Conservation (phyloP, 2,329 filamentous ascomycete species). For the Colletotrichum salicis region DNA sequence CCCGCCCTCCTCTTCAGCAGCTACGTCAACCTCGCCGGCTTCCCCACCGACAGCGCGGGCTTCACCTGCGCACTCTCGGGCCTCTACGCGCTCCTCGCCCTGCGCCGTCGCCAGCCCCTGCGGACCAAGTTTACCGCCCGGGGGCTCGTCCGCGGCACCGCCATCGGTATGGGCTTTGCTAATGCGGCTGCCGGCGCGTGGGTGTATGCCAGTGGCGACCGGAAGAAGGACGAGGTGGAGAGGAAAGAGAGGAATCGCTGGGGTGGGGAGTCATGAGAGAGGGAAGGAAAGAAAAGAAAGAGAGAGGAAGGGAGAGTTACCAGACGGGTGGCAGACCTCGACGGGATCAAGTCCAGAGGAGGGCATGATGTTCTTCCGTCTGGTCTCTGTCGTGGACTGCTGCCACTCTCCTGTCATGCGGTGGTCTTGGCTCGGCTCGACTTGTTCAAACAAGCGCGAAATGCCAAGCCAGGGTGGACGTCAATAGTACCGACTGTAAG, state of each 20-base stretch:
- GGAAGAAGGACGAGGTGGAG: slow-evolving; percentile 59
- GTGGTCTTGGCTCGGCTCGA: slow-evolving; percentile 19
- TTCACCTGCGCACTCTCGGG: slow-evolving; percentile 67
- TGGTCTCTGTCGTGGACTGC: background rate
- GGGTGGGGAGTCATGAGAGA: slow-evolving; percentile 46
- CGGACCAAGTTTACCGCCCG: slow-evolving; percentile 57
- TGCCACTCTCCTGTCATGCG: background rate
- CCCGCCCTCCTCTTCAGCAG: slow-evolving; percentile 65
- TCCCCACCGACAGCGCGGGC: slow-evolving; percentile 66
- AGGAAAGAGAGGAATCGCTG: slow-evolving; percentile 63
- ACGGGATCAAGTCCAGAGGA: too few species aligned
- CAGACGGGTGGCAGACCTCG: too few species aligned
- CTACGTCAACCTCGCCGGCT: slow-evolving; percentile 70
- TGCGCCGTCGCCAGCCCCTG: slow-evolving; percentile 57
- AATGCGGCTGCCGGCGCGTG: slow-evolving; percentile 63
- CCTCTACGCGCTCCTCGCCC: slow-evolving; percentile 65
- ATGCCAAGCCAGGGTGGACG: slow-evolving; percentile 3
- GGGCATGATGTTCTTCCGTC: background rate
- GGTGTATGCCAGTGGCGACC: slow-evolving; percentile 63
- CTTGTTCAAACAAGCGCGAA: background rate
- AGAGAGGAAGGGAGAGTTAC: background rate
- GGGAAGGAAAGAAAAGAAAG: background rate
- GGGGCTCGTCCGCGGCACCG: slow-evolving; percentile 61
- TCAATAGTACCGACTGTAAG: background rate
- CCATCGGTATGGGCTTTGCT: slow-evolving; percentile 59